These are phyloP conservation scores for Leccinum insolens DNA, from an alignment of 1,284 basidiomycete species.

Conservation along the genomic window DNA sequence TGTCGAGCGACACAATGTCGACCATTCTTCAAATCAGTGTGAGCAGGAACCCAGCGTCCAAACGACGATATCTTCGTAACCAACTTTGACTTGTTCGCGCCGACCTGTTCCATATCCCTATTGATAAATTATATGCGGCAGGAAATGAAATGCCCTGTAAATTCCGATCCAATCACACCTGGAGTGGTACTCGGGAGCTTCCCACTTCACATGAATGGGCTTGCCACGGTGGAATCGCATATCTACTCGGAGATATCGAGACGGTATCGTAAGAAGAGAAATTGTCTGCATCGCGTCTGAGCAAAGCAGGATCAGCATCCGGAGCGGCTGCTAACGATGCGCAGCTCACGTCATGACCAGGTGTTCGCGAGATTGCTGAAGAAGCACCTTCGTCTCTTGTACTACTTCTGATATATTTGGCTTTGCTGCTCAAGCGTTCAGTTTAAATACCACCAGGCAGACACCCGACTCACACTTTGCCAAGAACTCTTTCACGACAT, in stretches of 20 bases:
- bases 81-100: conserved; percentile 81
- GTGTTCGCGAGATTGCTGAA: conserved; percentile 90
- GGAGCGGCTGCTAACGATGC: neutral
- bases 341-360: conserved; percentile 82
- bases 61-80: conserved; percentile 88
- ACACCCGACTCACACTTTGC: conserved; percentile 69
- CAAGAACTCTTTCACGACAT: conserved; percentile 91
- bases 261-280: conserved; percentile 79
- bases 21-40: conserved; percentile 86
- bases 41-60: conserved; percentile 93
- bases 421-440: conserved; percentile 40
- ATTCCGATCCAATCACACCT: conserved; percentile 98
- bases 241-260: conserved; percentile 48
- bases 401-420: conserved; percentile 79
- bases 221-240: conserved; percentile 88
- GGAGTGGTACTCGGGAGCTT: conserved; percentile 86
- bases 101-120: conserved; percentile 55
- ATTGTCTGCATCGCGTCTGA: conserved; percentile 81
- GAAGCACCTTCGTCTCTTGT: conserved; percentile 87
- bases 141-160: conserved; percentile 53
- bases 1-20: conserved; percentile 76
- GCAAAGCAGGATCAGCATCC: conserved; percentile 1
- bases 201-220: conserved; percentile 86
- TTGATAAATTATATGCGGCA: conserved; percentile 4
- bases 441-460: neutral